A percentile compares a stretch with the other conserved stretches of the same genome.
phyloP scores from a whole-genome alignment of 1,284 basidiomycete genomes.

The Apiotrichum siamense region DNA sequence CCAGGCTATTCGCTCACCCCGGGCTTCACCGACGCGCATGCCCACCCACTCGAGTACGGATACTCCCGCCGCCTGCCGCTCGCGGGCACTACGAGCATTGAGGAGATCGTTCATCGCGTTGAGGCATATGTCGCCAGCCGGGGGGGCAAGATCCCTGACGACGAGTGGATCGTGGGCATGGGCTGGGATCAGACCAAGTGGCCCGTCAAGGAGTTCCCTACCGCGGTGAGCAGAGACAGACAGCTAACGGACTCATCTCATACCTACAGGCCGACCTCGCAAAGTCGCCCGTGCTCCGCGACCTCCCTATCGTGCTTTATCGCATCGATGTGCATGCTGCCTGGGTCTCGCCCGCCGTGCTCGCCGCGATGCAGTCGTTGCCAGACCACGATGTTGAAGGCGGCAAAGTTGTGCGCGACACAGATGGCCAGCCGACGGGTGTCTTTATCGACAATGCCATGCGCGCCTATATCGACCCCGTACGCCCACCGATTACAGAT shows the following conservation, averaged over 20 bases:
- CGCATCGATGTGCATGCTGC: constrained; percentile 76
- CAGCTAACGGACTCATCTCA: not conserved
- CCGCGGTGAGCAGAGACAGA: constrained; percentile 66
- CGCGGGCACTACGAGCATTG: constrained; percentile 53
- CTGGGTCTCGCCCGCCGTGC: constrained; percentile 68
- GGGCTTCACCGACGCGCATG: constrained; percentile 62
- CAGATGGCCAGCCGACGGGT: constrained; percentile 65
- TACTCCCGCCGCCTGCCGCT: constrained; percentile 59
- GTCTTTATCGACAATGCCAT: constrained; percentile 47
- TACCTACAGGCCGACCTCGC: constrained; percentile 57
- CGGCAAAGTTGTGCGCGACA: constrained; percentile 66
- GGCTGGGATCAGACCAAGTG: constrained; percentile 85
- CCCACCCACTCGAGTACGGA: constrained; percentile 44
- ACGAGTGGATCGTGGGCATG: constrained; percentile 72
- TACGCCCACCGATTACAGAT: constrained; percentile 60
- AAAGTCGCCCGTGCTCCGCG: constrained; percentile 58
- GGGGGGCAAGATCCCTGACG: constrained; percentile 53
- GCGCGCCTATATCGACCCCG: constrained; percentile 30
- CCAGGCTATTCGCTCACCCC: constrained; percentile 39
- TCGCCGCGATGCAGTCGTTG: constrained; percentile 55
- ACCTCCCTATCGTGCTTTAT: constrained; percentile 61
- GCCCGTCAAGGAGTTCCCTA: constrained; percentile 62
- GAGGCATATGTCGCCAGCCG: constrained; percentile 55
- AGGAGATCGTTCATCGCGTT: constrained; percentile 60
- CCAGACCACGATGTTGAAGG: constrained; percentile 61